Evolutionary conservation across 2,329 filamentous ascomycete species (phyloP), one percentile per base, ranked within the genome.

Genomic region (Colletotrichum limetticola): DNA sequence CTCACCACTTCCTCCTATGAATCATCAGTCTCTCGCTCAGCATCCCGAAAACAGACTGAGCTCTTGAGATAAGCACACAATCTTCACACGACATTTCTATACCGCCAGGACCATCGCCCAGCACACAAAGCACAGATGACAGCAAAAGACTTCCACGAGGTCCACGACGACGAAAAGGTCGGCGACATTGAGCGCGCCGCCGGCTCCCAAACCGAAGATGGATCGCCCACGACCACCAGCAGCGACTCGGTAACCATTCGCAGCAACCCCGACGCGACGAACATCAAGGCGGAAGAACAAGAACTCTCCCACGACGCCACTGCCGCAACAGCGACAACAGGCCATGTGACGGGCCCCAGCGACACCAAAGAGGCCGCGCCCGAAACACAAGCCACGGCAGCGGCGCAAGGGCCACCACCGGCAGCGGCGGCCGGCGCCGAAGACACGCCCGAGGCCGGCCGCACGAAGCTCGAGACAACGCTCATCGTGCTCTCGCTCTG

Each of bases 391-490:
- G 24, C 56, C n/a, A 19, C 61, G 5, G 32, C 24, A 8, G 30
- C 28, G 19, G 28, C 52, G 30, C 61, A 71, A 5, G 35, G 32
- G 16, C 14, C 52, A 7, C 52, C 57, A n/a, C 56, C 71, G 9
- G 11, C 42, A 14, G 37, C 70, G 9, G 11, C 42, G 19, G 37
- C 32, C 46, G 58, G 53, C 30, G 56, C 57, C 52, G 69, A 59
- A 46, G 62, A 71, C 58, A 66, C 46, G 35, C 81, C 82, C 6
- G 83, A 84, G 68, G 80, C 80, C 52, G 70, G 76, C 24, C 80
- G 84, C 62, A 85, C 83, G 8, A 80, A 77, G 53, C 70, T 83
- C 14, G 76, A 86, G 77, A 85, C 82, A 2, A 55, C 66, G 24
- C 68, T 76, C 14, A 63, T 77, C 52, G 66, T 77, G 32, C 58